Evolutionary conservation across 2,329 filamentous ascomycete species (phyloP), one percentile per base, ranked within the genome.

Genomic region (Exophiala dermatitidis): DNA sequence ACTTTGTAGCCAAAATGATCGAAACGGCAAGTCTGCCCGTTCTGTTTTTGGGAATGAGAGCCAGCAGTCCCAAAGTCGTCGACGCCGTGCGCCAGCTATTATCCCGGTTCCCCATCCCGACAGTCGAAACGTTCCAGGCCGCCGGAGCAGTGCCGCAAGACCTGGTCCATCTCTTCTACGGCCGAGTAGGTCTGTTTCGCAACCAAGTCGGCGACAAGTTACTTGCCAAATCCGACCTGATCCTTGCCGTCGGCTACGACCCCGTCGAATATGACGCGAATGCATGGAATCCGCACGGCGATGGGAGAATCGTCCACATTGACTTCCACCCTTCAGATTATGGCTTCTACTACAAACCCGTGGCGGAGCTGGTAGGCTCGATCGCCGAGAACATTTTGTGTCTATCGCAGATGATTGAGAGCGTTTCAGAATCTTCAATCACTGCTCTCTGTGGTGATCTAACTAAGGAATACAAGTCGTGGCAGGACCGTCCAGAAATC

Each of bases 41-140:
- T 1, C 62, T 77, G 2, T 75, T 75, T 58, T 67, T 77, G 2
- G 74, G 74, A 2, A 69, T 72, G 60, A 62, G 74, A 44, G 71
- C 73, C 3, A 69, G 71, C 4, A 69, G 68, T 46, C 63, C 67
- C 5, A 62, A 66, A 7, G 71, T 74, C 3, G 72, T 76, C 2
- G 63, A 59, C 1, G 70, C 70, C 1, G 69, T 76, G 6, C 72
- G 72, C 6, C 62, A 66, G 0, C 70, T 76, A 46, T 66, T 76
- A 5, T 60, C 62, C 5, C 70, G 68, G 44, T 67, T 70, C 56
- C 71, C 71, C 0, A 67, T 76, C 5, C 72, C 73, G 1, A 72
- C 75, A 1, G 67, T 77, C n/a, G 74, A 77, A 62, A 77, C 74
- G 0, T 77, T 77, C 62, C 74, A 77, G 62, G 74, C 74, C 1